A percentile compares a stretch with the other conserved stretches of the same genome.
Evolutionary conservation across 371 early-diverging fungal genomes (phyloP).

Genomic region (Mortierella sp.): DNA sequence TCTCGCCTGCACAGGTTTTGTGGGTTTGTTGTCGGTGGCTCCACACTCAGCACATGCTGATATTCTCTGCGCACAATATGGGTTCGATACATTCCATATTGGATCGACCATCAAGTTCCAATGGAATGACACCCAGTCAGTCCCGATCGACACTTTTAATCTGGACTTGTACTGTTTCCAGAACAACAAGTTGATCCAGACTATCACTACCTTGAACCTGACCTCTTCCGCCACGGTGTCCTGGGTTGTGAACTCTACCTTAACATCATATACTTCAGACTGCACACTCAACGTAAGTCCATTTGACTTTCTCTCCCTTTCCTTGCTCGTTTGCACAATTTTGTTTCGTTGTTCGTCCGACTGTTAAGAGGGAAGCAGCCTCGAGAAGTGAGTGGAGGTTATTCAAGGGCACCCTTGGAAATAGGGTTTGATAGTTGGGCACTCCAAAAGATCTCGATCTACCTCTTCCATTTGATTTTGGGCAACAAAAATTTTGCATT

Average conservation of each 20-base stretch:
- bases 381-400: too few species aligned
- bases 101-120: constrained; percentile 39
- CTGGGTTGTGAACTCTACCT: constrained; percentile 23
- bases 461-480: background rate
- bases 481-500: too few species aligned
- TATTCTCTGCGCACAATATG: constrained; percentile 22
- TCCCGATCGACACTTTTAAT: constrained; percentile 22
- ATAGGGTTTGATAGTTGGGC: too few species aligned
- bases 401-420: too few species aligned
- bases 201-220: constrained; percentile 25
- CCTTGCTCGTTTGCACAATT: background rate
- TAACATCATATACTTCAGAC: constrained; percentile 1
- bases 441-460: background rate
- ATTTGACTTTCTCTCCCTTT: constrained; percentile 1
- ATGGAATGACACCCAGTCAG: constrained; percentile 37
- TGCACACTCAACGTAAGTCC: constrained; percentile 42
- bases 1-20: background rate
- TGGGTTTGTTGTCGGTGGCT: constrained; percentile 10
- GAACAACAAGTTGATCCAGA: constrained; percentile 19
- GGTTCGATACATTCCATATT: constrained; percentile 29
- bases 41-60: constrained; percentile 20
- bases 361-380: background rate
- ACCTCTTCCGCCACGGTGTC: constrained; percentile 18
- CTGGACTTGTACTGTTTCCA: constrained; percentile 36
- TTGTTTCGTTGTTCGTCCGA: background rate